Base-by-base conservation (phyloP, 495 filamentous ascomycete species). In the Hamigera avellanea region DNA sequence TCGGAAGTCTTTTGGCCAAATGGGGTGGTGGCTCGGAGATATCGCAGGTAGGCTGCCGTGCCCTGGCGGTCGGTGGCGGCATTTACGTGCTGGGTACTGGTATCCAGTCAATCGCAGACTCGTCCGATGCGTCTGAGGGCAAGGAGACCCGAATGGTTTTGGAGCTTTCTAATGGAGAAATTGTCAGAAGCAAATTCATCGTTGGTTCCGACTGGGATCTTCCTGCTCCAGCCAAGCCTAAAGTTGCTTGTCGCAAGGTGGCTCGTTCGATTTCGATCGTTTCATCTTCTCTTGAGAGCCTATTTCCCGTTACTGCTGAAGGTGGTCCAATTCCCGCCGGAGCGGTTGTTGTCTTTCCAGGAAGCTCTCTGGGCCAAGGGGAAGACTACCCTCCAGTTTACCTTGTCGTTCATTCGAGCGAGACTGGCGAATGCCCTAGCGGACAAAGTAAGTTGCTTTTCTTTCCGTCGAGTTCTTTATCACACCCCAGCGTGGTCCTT, bases 21-120 rank as follows among this genome's bases (percentile, higher is more conserved):
- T 98, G 88, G 79, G 91, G 91, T 14, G 87, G 93, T 40, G 69
- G 77, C 8, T 80, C 86, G n/a, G 91, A 98, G 59, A 78, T 96
- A 41, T 72, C 85, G 14, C 91, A 98, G 52, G 86, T 95, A 8
- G 84, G 79, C 9, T 96, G 91, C 48, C 83, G 91, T 40, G 86
- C 91, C 25, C 78, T 81, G 36, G 91, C 91, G 3, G 88, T 98
- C 6, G 89, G 93, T 3, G 93, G 91, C 19, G 85, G 78, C 13
- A 73, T 93, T 4, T 95, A 95, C 60, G 83, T 94, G 39, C 78
- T 96, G 14, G 76, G 74, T 26, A 77, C 76, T 17, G 76, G 76
- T 0, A 63, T 89, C 33, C 53, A 64, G 36, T 52, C 45, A 1
- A 42, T 69, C 16, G 14, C 33, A 19, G 43, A 53, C 14, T 17